These are phyloP conservation scores for Breynia disticha DNA, from an alignment of 441 rosid species.

Conservation along the genomic window DNA sequence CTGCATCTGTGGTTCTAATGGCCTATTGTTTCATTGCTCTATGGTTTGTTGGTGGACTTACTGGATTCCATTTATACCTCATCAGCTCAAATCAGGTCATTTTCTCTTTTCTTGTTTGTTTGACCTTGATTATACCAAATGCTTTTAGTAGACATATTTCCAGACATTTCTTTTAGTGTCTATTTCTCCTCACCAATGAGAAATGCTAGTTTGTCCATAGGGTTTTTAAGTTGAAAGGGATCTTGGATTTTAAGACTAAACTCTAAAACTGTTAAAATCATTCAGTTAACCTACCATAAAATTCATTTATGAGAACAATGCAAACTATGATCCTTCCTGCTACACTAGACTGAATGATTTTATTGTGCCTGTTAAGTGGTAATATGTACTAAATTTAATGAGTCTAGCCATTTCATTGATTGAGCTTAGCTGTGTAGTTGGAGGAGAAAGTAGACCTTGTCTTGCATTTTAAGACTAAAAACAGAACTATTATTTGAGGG, in stretches of 20 bases:
- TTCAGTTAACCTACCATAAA: not conserved
- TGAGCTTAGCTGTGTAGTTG: too few relatives aligned
- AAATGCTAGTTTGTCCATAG: not conserved
- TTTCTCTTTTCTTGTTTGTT: not conserved
- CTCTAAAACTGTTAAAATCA: not conserved
- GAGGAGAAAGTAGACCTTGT: not conserved
- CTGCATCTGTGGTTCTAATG: slow-evolving; percentile 73
- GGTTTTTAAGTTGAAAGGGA: not conserved
- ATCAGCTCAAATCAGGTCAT: slow-evolving; percentile 76
- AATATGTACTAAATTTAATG: not conserved
- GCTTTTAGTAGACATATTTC: not conserved
- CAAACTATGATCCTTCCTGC: not conserved
- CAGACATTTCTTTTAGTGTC: not conserved
- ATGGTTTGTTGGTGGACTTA: slow-evolving; percentile 97
- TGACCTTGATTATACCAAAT: not conserved
- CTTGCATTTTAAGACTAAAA: not conserved
- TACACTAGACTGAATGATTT: not conserved
- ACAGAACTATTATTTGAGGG: not conserved
- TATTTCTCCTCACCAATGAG: not conserved
- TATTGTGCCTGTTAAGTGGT: not conserved
- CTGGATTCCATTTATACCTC: slow-evolving; percentile 89
- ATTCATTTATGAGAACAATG: not conserved
- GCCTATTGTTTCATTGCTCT: slow-evolving; percentile 71
- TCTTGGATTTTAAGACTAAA: not conserved
- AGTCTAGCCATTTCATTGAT: not conserved